Conservation (phyloP, 2,329 filamentous ascomycete species). For the Trichoderma atrobrunneum region DNA sequence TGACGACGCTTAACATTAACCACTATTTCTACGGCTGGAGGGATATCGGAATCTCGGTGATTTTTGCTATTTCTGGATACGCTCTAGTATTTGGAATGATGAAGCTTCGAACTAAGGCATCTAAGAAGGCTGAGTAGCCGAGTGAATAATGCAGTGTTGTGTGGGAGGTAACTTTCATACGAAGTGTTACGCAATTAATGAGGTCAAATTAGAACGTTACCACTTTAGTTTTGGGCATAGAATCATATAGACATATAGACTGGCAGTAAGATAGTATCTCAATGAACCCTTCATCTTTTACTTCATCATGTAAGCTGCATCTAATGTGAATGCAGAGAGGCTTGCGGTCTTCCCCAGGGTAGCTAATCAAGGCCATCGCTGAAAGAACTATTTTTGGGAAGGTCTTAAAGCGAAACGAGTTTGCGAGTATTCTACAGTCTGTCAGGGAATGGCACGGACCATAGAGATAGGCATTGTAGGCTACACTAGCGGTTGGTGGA, state of each 20-base stretch:
- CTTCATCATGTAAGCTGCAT: background rate
- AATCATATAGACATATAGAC: background rate
- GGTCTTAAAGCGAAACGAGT: background rate
- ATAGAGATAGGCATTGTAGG: background rate
- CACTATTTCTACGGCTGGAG: conserved; percentile 66
- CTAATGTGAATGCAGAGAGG: background rate
- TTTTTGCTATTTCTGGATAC: conserved; percentile 56
- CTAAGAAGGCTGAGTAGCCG: conserved; percentile 44
- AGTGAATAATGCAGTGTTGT: background rate
- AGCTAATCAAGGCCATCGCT: background rate
- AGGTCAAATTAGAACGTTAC: background rate
- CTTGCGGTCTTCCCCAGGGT: background rate
- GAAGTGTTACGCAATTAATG: background rate
- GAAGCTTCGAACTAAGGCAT: conserved; percentile 48
- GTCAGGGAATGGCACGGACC: background rate
- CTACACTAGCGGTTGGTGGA: background rate
- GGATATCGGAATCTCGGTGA: conserved; percentile 57
- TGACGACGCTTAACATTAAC: conserved; percentile 56
- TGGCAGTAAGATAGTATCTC: background rate
- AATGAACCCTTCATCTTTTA: background rate
- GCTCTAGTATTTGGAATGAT: conserved; percentile 44
- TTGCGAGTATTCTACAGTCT: background rate
- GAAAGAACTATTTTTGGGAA: background rate
- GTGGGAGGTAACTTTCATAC: background rate
- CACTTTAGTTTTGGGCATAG: background rate